Conservation (phyloP, 139 green algal species). For the Picochlorum sp. region DNA sequence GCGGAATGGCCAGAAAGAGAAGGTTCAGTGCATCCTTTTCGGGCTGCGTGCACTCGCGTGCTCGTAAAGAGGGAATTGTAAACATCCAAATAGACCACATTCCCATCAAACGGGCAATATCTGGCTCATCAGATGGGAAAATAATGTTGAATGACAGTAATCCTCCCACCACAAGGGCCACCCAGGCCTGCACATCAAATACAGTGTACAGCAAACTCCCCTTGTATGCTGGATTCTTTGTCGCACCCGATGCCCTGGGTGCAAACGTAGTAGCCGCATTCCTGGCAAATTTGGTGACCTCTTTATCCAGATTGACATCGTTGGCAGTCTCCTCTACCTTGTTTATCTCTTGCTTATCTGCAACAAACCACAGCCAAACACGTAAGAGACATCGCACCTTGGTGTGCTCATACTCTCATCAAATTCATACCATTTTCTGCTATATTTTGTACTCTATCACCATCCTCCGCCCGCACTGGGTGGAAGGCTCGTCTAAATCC, state of each 20-base stretch:
- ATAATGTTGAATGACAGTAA: constrained; percentile 94
- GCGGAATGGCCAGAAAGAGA: constrained; percentile 84
- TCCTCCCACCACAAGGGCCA: constrained; percentile 61
- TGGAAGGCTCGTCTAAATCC: too few species aligned
- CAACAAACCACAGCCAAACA: background rate
- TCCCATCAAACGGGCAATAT: constrained; percentile 86
- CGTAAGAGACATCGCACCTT: background rate
- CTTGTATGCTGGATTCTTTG: constrained; percentile 79
- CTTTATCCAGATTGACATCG: constrained; percentile 18
- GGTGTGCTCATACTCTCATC: too few species aligned
- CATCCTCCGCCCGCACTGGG: too few species aligned
- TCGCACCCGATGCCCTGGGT: constrained; percentile 57
- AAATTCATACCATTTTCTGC: too few species aligned
- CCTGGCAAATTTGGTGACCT: constrained; percentile 49
- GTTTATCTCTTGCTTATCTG: background rate
- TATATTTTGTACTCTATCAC: too few species aligned
- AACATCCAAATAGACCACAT: constrained; percentile 98
- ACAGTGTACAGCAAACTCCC: constrained; percentile 57
- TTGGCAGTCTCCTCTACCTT: background rate
- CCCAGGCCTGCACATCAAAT: constrained; percentile 78
- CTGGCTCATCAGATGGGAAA: constrained; percentile 83
- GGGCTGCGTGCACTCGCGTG: constrained; percentile 72
- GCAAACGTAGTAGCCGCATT: constrained; percentile 79
- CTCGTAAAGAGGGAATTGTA: constrained; percentile 83
- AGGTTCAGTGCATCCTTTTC: constrained; percentile 97